A percentile compares a stretch with the other conserved stretches of the same genome.
Conservation (phyloP, 2,329 filamentous ascomycete genomes). For the Thermoascus crustaceus region DNA sequence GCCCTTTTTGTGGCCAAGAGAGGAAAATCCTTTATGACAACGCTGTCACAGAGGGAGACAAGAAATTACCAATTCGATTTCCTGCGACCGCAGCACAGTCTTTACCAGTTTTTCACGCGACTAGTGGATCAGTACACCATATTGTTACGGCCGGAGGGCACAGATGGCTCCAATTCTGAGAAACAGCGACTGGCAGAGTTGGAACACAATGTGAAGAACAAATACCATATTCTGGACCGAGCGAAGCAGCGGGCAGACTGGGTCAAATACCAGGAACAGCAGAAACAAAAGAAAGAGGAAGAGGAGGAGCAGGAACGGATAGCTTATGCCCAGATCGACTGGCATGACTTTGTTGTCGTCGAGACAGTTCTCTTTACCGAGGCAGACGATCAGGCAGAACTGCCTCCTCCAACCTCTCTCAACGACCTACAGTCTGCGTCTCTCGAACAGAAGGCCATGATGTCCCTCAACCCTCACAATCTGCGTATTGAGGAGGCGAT, state of each 20-base stretch:
- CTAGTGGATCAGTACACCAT: slow-evolving; percentile 90
- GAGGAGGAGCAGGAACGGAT: slow-evolving; percentile 73
- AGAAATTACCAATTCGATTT: slow-evolving; percentile 96
- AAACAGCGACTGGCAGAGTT: slow-evolving; percentile 65
- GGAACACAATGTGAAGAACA: slow-evolving; percentile 66
- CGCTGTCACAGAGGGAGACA: slow-evolving; percentile 77
- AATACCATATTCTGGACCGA: slow-evolving; percentile 68
- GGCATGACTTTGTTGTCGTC: slow-evolving; percentile 94
- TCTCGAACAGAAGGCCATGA: slow-evolving; percentile 86
- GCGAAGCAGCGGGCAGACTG: slow-evolving; percentile 84
- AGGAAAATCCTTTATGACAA: slow-evolving; percentile 84
- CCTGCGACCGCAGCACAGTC: slow-evolving; percentile 84
- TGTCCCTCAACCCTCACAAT: slow-evolving; percentile 73
- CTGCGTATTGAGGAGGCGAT: slow-evolving; percentile 90
- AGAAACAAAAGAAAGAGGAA: slow-evolving; percentile 84
- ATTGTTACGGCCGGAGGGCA: slow-evolving; percentile 59
- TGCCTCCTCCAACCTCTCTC: slow-evolving; percentile 81
- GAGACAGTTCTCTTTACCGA: slow-evolving; percentile 92
- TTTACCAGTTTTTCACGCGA: slow-evolving; percentile 91
- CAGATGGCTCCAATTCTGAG: slow-evolving; percentile 62
- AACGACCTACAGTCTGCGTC: slow-evolving; percentile 91
- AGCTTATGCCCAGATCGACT: slow-evolving; percentile 81
- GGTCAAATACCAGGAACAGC: slow-evolving; percentile 70
- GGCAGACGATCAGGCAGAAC: slow-evolving; percentile 72
- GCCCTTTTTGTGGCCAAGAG: slow-evolving; percentile 90